Conservation (phyloP, 2,329 filamentous ascomycete genomes). For the Colletotrichum eremochloae region DNA sequence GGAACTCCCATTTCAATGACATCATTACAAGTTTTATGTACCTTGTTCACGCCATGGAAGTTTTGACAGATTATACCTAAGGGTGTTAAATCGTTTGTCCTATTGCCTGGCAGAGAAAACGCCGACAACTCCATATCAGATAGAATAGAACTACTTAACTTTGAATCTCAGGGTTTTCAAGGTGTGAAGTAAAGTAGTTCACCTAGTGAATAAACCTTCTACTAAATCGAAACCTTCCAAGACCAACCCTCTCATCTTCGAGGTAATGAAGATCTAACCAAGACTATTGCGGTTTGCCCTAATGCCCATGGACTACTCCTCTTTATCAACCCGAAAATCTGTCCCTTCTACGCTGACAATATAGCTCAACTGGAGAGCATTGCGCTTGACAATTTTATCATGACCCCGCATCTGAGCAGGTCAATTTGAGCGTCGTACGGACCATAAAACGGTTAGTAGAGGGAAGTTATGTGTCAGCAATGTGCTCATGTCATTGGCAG, state of each 20-base stretch:
- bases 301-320: constrained; percentile 9
- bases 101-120: too few relatives aligned
- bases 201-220: neutral
- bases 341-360: neutral
- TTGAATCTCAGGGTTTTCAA: too few relatives aligned
- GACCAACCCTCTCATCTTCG: neutral
- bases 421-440: too few relatives aligned
- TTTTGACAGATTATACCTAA: too few relatives aligned
- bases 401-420: too few relatives aligned
- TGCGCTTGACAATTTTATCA: neutral
- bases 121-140: neutral
- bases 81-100: neutral
- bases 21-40: neutral
- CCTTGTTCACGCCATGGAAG: too few relatives aligned
- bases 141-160: neutral
- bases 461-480: too few relatives aligned
- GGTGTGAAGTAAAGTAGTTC: too few relatives aligned
- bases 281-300: neutral
- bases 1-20: neutral
- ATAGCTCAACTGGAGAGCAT: constrained; percentile 9
- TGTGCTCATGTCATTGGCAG: too few relatives aligned
- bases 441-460: too few relatives aligned
- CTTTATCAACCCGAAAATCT: neutral
- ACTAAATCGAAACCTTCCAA: neutral
- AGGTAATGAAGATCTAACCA: neutral